phyloP scores from a whole-genome alignment of 2,329 filamentous ascomycete genomes.

The Aureobasidium uvarum region DNA sequence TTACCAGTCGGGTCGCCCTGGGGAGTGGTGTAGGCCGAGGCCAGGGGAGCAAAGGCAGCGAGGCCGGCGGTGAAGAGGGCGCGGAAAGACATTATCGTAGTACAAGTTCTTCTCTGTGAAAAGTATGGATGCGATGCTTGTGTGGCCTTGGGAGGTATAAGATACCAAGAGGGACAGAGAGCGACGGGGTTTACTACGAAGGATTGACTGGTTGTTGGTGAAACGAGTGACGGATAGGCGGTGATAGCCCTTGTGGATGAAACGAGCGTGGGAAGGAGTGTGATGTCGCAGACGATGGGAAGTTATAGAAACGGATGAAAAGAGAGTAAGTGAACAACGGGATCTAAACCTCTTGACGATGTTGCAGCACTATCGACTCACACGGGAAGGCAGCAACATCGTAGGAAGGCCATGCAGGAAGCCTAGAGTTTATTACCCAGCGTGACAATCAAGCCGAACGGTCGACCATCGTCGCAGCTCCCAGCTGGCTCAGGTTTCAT shows the following conservation, averaged over 20 bases:
- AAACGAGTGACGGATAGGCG: slow-evolving; percentile 26
- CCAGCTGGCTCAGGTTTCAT: neutral
- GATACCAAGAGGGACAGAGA: neutral
- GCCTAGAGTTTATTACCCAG: slow-evolving; percentile 16
- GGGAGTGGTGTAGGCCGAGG: slow-evolving; percentile 45
- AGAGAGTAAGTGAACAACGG: neutral
- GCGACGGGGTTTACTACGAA: slow-evolving; percentile 23
- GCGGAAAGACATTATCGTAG: slow-evolving; percentile 29
- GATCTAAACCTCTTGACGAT: slow-evolving; percentile 8
- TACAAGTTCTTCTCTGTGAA: slow-evolving; percentile 1
- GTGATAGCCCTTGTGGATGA: neutral
- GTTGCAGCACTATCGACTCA: slow-evolving; percentile 15
- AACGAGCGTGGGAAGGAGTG: slow-evolving; percentile 13
- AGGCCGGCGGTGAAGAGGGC: slow-evolving; percentile 54
- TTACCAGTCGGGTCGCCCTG: slow-evolving; percentile 49
- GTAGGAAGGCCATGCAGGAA: slow-evolving; percentile 10
- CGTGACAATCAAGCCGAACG: slow-evolving; percentile 23
- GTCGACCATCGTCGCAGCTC: slow-evolving; percentile 15
- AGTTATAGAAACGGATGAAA: slow-evolving; percentile 17
- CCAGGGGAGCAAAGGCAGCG: slow-evolving; percentile 51
- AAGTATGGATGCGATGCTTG: neutral
- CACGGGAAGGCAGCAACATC: slow-evolving; percentile 9
- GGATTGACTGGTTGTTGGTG: slow-evolving; percentile 30
- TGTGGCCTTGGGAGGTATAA: neutral
- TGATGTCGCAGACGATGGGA: slow-evolving; percentile 17